Evolutionary conservation across 1,139 yeast species (phyloP).

Genomic region (Debaryomycetaceae sp.): DNA sequence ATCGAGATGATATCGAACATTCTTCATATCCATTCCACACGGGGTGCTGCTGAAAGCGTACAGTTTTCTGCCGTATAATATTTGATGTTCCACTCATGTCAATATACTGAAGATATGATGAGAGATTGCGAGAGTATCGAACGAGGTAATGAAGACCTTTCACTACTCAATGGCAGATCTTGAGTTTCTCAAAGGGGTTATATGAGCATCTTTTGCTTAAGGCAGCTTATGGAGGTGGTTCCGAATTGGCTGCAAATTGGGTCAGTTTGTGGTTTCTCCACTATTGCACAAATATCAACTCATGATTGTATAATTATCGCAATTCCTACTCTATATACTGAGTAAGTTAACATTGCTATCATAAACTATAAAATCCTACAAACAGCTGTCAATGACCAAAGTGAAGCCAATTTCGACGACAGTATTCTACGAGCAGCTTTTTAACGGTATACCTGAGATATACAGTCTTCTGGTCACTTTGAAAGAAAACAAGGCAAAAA

Average conservation of each 20-base stretch:
- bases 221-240: background rate
- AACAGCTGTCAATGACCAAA: background rate
- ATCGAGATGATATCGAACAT: too few species aligned
- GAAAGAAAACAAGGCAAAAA: background rate
- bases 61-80: too few species aligned
- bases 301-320: background rate
- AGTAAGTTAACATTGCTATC: background rate
- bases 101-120: too few species aligned
- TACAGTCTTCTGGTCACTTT: background rate
- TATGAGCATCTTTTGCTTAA: too few species aligned
- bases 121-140: too few species aligned
- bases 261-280: background rate
- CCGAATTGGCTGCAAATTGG: background rate
- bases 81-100: too few species aligned
- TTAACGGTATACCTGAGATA: constrained; percentile 6
- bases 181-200: too few species aligned
- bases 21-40: too few species aligned
- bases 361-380: background rate
- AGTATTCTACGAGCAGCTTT: background rate
- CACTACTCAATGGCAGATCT: too few species aligned
- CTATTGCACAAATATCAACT: background rate
- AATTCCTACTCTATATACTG: background rate
- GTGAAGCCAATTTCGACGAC: constrained; percentile 4
- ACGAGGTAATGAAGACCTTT: too few species aligned
- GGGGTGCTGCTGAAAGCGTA: too few species aligned